Conservation (phyloP, 164 flowering plant genomes). For the Sedum album region DNA sequence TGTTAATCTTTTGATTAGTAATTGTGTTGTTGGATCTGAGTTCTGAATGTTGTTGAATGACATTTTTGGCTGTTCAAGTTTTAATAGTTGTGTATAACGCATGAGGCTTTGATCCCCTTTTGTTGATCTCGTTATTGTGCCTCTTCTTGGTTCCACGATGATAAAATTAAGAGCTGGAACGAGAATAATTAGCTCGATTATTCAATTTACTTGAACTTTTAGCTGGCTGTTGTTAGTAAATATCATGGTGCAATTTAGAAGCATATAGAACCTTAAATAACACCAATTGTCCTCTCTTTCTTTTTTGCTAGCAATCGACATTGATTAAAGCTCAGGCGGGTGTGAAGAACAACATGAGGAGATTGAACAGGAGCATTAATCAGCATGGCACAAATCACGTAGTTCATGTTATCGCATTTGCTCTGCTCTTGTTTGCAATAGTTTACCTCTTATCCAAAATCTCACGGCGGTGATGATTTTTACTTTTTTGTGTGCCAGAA, state of each 20-base stretch:
- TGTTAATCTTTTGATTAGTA: background rate
- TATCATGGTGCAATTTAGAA: background rate
- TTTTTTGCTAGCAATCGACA: slow-evolving; percentile 72
- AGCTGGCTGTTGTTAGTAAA: background rate
- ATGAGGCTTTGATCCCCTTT: background rate
- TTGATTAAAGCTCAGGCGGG: slow-evolving; percentile 85
- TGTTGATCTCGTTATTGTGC: background rate
- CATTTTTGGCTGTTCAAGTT: no score
- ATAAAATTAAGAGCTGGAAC: background rate
- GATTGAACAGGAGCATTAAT: slow-evolving; percentile 66
- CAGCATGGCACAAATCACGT: slow-evolving; percentile 68
- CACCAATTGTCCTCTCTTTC: background rate
- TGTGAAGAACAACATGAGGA: slow-evolving; percentile 83
- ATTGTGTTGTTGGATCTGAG: background rate
- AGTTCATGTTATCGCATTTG: slow-evolving; percentile 72
- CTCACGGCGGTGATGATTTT: slow-evolving; percentile 27
- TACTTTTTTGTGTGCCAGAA: background rate
- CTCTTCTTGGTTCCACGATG: background rate
- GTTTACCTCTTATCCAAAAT: slow-evolving; percentile 62
- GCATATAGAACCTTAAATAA: background rate
- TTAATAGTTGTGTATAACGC: background rate
- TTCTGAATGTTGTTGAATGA: background rate
- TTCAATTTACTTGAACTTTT: background rate
- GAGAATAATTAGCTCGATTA: background rate
- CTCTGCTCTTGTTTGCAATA: slow-evolving; percentile 45